Conservation (phyloP, 2,329 filamentous ascomycete genomes). For the Cadophora malorum region DNA sequence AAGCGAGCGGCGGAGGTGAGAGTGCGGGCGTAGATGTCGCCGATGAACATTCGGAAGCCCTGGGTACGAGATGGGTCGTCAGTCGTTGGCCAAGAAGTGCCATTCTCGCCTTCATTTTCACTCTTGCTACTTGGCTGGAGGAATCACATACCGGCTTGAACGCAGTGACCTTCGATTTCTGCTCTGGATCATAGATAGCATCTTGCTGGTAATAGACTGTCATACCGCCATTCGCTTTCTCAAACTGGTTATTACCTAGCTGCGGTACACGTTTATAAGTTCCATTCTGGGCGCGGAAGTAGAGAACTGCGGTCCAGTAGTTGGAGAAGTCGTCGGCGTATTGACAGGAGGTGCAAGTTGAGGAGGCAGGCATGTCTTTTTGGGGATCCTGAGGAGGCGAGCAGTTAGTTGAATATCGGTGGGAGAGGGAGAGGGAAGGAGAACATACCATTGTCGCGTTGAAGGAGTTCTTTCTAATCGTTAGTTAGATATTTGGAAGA, state of each 20-base stretch:
- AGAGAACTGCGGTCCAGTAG: slow-evolving; percentile 46
- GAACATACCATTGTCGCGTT: slow-evolving; percentile 47
- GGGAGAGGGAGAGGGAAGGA: background rate
- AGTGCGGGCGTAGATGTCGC: slow-evolving; percentile 47
- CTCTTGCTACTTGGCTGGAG: too few species aligned
- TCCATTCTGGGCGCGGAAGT: slow-evolving; percentile 44
- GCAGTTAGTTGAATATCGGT: background rate
- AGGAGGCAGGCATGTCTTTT: slow-evolving; percentile 39
- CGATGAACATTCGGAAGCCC: slow-evolving; percentile 55
- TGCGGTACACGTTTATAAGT: slow-evolving; percentile 44
- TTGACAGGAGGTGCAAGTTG: slow-evolving; percentile 45
- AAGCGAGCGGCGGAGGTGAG: slow-evolving; percentile 47
- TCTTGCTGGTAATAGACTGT: slow-evolving; percentile 47
- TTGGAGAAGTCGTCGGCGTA: slow-evolving; percentile 48
- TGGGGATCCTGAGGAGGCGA: slow-evolving; percentile 8
- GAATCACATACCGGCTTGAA: slow-evolving; percentile 45
- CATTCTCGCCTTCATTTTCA: too few species aligned
- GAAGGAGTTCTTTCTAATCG: slow-evolving; percentile 50
- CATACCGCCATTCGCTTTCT: slow-evolving; percentile 45
- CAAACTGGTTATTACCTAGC: slow-evolving; percentile 46
- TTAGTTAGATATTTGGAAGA: background rate
- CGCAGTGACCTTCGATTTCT: slow-evolving; percentile 49
- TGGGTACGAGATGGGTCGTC: slow-evolving; percentile 17
- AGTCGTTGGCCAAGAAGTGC: background rate
- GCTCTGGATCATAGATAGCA: slow-evolving; percentile 41